Conservation (phyloP, 2,329 filamentous ascomycete genomes). For the Cladophialophora carrionii region DNA sequence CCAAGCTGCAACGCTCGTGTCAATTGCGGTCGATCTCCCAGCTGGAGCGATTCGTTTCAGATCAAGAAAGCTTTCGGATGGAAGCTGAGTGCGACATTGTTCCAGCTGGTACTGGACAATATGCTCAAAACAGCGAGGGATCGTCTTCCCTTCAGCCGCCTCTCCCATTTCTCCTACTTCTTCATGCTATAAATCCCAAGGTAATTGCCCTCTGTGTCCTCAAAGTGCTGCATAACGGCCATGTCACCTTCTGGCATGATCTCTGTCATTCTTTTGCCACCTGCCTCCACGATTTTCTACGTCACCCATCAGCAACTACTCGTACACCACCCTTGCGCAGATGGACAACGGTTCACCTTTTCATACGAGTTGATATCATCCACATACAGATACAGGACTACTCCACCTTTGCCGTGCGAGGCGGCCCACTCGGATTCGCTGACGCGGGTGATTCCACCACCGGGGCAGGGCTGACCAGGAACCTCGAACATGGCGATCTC, state of each 20-base stretch:
- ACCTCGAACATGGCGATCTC: conserved; percentile 36
- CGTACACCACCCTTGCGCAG: background rate
- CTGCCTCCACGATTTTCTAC: conserved; percentile 34
- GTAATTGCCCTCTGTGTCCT: conserved; percentile 39
- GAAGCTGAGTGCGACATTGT: background rate
- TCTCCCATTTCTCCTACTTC: conserved; percentile 5
- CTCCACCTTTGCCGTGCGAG: conserved; percentile 23
- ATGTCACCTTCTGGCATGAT: conserved; percentile 32
- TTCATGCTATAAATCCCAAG: conserved; percentile 34
- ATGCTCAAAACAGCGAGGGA: background rate
- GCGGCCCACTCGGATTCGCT: conserved; percentile 20
- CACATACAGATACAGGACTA: conserved; percentile 38
- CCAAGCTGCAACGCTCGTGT: background rate
- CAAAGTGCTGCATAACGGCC: conserved; percentile 35
- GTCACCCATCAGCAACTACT: background rate
- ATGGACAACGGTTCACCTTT: conserved; percentile 25
- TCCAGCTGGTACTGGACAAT: background rate
- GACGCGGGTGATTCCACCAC: conserved; percentile 36
- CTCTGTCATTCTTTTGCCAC: conserved; percentile 33
- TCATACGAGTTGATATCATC: conserved; percentile 33
- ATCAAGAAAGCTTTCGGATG: background rate
- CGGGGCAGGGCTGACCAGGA: conserved; percentile 28
- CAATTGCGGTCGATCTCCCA: background rate
- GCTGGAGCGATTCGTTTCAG: background rate
- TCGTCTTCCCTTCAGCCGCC: background rate